Conservation (phyloP, 805 yeast genomes). For the Pachysolen tannophilus region DNA sequence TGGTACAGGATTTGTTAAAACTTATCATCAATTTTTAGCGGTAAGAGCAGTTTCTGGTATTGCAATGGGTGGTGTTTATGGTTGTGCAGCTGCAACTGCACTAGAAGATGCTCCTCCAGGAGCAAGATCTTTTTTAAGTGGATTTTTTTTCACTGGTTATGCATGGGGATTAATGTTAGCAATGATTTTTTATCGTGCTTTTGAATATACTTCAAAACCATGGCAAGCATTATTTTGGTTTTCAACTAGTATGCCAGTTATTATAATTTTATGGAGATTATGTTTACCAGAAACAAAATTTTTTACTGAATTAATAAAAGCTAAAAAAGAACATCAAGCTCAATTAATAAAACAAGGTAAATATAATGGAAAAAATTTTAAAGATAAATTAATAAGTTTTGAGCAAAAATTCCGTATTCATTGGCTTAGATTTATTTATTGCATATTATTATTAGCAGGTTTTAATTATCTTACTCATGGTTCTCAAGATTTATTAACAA, state of each 20-base stretch:
- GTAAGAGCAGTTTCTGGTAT: slow-evolving; percentile 61
- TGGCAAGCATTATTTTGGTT: slow-evolving; percentile 74
- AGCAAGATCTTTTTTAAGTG: slow-evolving; percentile 57
- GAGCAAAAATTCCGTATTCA: background rate
- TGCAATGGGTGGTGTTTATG: slow-evolving; percentile 67
- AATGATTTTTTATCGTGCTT: slow-evolving; percentile 57
- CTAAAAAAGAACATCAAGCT: slow-evolving; percentile 24
- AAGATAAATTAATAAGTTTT: slow-evolving; percentile 20
- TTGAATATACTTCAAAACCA: slow-evolving; percentile 16
- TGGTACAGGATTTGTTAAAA: slow-evolving; percentile 58
- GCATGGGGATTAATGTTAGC: slow-evolving; percentile 63
- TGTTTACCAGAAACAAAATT: slow-evolving; percentile 53
- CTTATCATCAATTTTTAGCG: slow-evolving; percentile 49
- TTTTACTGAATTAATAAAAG: slow-evolving; percentile 21
- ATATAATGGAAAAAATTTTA: slow-evolving; percentile 23
- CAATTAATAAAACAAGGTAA: slow-evolving; percentile 21
- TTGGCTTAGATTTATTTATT: slow-evolving; percentile 21
- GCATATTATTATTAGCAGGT: slow-evolving; percentile 53
- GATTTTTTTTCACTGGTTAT: slow-evolving; percentile 49
- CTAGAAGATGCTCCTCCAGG: slow-evolving; percentile 54
- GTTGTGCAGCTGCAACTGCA: slow-evolving; percentile 58
- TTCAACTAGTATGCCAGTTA: slow-evolving; percentile 53
- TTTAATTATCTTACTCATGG: slow-evolving; percentile 58
- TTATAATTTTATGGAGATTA: slow-evolving; percentile 48
- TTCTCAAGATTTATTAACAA: slow-evolving; percentile 56